Percentiles rank a stretch among this genome's conserved stretches.
Evolutionary conservation across 2,329 filamentous ascomycete species (phyloP).

Genomic region (Trichoderma asperellum): DNA sequence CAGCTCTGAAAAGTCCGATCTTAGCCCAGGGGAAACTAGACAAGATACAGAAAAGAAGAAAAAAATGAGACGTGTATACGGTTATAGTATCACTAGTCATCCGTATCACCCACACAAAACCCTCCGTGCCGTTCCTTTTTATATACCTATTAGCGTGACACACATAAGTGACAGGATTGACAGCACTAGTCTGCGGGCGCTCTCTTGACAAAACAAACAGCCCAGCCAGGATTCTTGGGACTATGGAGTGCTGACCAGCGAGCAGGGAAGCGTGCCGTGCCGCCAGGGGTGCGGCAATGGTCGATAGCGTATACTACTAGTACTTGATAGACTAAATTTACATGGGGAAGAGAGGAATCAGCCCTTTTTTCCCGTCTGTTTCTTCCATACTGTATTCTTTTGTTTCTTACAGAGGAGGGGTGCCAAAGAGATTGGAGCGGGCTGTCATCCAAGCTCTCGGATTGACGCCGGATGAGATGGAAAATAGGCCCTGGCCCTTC

Average conservation of each 20-base stretch:
- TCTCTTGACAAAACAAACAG: neutral
- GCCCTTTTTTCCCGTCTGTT: too few species aligned
- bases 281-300: conserved; percentile 5
- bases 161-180: neutral
- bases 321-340: neutral
- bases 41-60: neutral
- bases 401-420: neutral
- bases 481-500: neutral
- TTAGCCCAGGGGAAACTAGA: neutral
- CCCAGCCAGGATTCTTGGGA: neutral
- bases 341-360: neutral
- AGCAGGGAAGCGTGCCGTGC: conserved; percentile 20
- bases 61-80: neutral
- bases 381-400: neutral
- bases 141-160: conserved; percentile 3
- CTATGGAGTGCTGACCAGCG: conserved; percentile 17
- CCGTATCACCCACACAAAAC: neutral
- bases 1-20: neutral
- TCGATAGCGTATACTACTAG: neutral
- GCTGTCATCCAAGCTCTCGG: neutral
- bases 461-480: neutral
- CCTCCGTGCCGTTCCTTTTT: neutral
- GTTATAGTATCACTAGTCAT: neutral
- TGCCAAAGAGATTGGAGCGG: neutral
- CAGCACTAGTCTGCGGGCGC: conserved; percentile 6